Evolutionary conservation across 1,284 basidiomycete genomes (phyloP).

Genomic region (Sparassis latifolia): DNA sequence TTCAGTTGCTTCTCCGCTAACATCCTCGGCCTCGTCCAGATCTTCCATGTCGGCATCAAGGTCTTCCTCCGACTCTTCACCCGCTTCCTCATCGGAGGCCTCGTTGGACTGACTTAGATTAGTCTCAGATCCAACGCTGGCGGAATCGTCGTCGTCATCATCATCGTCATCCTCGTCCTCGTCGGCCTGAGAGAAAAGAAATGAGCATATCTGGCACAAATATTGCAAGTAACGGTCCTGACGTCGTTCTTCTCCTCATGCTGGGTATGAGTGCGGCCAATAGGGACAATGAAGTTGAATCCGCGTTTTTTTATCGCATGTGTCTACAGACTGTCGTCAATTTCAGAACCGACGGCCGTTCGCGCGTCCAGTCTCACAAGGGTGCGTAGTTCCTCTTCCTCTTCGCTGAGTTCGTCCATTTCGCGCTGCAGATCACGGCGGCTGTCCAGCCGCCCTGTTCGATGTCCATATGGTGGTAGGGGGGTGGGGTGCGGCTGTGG

Average conservation of each 20-base stretch:
- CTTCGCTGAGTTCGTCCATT: constrained; percentile 81
- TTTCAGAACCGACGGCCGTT: neutral
- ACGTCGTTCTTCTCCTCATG: constrained; percentile 83
- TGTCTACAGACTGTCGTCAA: constrained; percentile 34
- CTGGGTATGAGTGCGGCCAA: constrained; percentile 64
- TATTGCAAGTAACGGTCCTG: constrained; percentile 23
- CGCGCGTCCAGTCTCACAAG: constrained; percentile 37
- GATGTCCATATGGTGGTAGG: constrained; percentile 39
- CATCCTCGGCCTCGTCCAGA: constrained; percentile 45
- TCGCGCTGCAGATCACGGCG: constrained; percentile 69
- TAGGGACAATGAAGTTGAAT: constrained; percentile 61
- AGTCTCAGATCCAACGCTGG: constrained; percentile 26
- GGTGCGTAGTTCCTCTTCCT: constrained; percentile 74
- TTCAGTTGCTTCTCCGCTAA: constrained; percentile 27
- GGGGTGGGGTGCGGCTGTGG: constrained; percentile 65
- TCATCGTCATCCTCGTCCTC: constrained; percentile 43
- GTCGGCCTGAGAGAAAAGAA: constrained; percentile 31
- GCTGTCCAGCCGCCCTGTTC: constrained; percentile 49
- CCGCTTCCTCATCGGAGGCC: constrained; percentile 26
- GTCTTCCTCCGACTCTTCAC: constrained; percentile 36
- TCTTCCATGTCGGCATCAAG: constrained; percentile 70
- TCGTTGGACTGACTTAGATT: constrained; percentile 31
- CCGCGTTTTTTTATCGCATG: constrained; percentile 57
- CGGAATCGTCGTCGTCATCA: constrained; percentile 29
- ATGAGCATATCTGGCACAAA: constrained; percentile 1